Evolutionary conservation across 2,329 filamentous ascomycete species (phyloP), one percentile per base, ranked within the genome.

Genomic region (Alternaria consortialis): DNA sequence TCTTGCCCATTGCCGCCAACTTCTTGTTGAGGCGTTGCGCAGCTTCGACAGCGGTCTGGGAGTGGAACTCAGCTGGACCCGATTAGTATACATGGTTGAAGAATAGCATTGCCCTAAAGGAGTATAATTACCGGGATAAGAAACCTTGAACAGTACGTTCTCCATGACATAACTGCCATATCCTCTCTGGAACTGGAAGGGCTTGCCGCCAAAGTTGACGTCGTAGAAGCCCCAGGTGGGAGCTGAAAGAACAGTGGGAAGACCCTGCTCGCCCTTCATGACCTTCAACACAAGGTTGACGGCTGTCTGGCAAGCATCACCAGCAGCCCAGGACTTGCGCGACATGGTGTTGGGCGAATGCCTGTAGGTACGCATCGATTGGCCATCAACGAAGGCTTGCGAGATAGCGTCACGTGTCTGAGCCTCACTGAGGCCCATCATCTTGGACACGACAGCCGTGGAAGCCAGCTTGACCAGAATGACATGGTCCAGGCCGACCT

Each of bases 141-240:
- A 99, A 63, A 99, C 95, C 88, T 99, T 99, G 90, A 99, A 99
- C 67, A 99, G 89, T 63, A 99, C 93, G 77, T 98, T 99, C 88
- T 99, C 95, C 95, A 99, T 99, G 70, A 99, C 95, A 81, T 99
- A 99, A 85, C 91, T 97, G 78, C 94, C 94, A 78, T 99, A 99
- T 60, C 90, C 89, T 65, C 95, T 90, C 86, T 98, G 94, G 87
- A 97, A 99, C 80, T 93, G 85, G 80, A 99, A 99, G 34, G 73
- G 72, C 82, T 96, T 93, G 82, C 93, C 93, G 84, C 94, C 92
- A 87, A 98, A 99, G 67, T 96, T 87, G 68, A 98, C 94, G 78
- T 99, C 95, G 83, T 99, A 99, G 87, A 98, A 99, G 62, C 95
- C 95, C 95, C 95, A 99, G 60, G 90, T 89, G 37, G 93, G 93